Evolutionary conservation across 2,329 filamentous ascomycete species (phyloP).

Genomic region (Dactylella cylindrospora): DNA sequence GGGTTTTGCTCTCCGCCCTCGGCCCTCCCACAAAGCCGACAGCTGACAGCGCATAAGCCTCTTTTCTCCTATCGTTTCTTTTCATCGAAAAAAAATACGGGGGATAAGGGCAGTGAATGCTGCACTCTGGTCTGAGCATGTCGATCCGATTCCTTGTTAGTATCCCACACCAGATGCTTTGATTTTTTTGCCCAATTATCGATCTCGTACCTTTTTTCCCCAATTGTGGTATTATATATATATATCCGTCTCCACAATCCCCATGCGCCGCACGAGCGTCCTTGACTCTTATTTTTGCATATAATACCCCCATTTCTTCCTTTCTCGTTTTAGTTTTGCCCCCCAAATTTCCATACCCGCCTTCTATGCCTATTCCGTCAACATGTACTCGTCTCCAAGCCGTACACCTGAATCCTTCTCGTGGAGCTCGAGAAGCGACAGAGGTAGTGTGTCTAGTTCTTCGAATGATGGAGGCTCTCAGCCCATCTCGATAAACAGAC

Average conservation of each 20-base stretch:
- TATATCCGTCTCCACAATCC: constrained; percentile 5
- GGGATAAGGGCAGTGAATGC: constrained; percentile 25
- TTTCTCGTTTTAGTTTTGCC: neutral
- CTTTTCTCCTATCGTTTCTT: constrained; percentile 1
- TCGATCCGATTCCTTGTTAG: constrained; percentile 44
- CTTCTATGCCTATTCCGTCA: neutral
- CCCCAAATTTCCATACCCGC: neutral
- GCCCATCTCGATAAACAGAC: constrained; percentile 38
- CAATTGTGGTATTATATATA: no score
- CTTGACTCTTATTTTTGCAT: neutral
- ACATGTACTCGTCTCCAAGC: constrained; percentile 23
- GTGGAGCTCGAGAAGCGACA: constrained; percentile 40
- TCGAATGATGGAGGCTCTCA: constrained; percentile 31
- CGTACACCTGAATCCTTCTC: constrained; percentile 20
- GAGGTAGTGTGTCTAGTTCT: constrained; percentile 33
- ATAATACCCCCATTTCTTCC: constrained; percentile 10
- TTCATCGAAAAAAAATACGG: constrained; percentile 5
- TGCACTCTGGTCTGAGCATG: constrained; percentile 40
- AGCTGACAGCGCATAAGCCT: constrained; percentile 20
- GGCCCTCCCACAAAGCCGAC: constrained; percentile 1
- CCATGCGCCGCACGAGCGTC: neutral
- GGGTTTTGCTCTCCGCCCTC: constrained; percentile 1
- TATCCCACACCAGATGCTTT: constrained; percentile 42
- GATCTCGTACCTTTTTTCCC: neutral
- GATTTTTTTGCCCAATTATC: constrained; percentile 31